Evolutionary conservation across 345 rosid genomes (phyloP), one percentile per base, ranked within the genome.

Genomic region (Brassica incana): DNA sequence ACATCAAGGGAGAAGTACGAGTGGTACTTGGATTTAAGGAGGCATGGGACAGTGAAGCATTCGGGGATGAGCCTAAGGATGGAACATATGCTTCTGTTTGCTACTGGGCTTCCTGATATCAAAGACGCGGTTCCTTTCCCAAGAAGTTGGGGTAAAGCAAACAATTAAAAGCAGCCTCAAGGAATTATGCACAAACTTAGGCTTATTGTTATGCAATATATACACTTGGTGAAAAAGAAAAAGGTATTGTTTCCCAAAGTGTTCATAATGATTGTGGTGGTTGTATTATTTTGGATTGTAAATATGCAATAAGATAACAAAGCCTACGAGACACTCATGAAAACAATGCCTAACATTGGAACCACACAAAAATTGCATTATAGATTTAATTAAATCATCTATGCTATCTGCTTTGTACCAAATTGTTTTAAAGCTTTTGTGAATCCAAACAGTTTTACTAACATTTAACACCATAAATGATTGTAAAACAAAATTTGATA

Each of bases 71-170:
- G 91, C 82, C 65, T 91, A 72, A 77, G 73, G 23, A 87, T 92
- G 71, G 98, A 95, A 73, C 84, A 85, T 15, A 88, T 92, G 92
- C 87, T 92, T 80, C 88, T 91, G 69, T 88, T 85, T 64, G 74
- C 81, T 3, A 90, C 94, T 5, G 94, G 95, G 9, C 90, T 92
- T 68, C 43, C 85, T 1, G 95, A 95, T 82, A 88, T 95, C 52
- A 89, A 86, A 86, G 99, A 92, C 63, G 91, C 72, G 0, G 81
- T 95, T 78, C 97, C 98, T n/a, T 95, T 92, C 82, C 95, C 97
- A 14, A 78, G 88, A 78, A 86, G 88, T 71, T 69, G 61, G 65
- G 89, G 90, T 69, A 86, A 88, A 76, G 88, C 84, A 80, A 74
- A 82, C 66, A 85, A 81, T 69, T 92, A 83, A 70, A 45, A 56